phyloP scores from a whole-genome alignment of 2,329 filamentous ascomycete species.

The Sclerotinia spermophila region DNA sequence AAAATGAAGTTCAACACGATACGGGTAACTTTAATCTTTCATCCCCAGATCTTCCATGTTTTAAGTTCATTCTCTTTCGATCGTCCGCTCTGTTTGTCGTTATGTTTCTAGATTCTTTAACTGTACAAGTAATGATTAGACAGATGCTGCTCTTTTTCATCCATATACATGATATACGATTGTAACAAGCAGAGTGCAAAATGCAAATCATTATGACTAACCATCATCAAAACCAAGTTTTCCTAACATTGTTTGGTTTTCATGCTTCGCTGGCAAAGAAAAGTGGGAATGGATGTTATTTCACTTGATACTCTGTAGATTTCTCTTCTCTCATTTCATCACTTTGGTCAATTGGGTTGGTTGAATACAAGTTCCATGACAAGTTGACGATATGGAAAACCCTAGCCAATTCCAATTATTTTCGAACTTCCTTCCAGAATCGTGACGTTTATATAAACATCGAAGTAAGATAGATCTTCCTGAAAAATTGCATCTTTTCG shows the following conservation, averaged over 20 bases:
- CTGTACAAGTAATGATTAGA: not conserved
- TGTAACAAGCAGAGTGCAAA: not conserved
- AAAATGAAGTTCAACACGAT: not conserved
- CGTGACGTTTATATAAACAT: not conserved
- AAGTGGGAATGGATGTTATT: conserved; percentile 2
- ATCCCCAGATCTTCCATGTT: not conserved
- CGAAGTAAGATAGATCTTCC: not conserved
- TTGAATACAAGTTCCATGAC: not conserved
- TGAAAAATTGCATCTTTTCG: not conserved
- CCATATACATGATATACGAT: not conserved
- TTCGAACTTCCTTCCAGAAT: not conserved
- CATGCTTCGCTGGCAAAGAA: conserved; percentile 6
- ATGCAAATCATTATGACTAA: not conserved
- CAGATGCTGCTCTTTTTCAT: not conserved
- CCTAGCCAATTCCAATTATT: not conserved
- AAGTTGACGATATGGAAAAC: not conserved
- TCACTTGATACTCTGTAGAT: not conserved
- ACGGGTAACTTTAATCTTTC: not conserved
- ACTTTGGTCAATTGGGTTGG: not conserved
- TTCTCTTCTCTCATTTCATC: not conserved
- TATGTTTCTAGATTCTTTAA: not conserved
- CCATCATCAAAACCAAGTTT: not conserved
- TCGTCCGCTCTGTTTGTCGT: not conserved
- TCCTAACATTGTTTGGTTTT: too few relatives aligned
- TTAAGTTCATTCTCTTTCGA: not conserved